Percentiles rank a stretch among this genome's conserved stretches.
Evolutionary conservation across 2,329 filamentous ascomycete genomes (phyloP).

Genomic region (Hymenotorrendiella dingleyae): DNA sequence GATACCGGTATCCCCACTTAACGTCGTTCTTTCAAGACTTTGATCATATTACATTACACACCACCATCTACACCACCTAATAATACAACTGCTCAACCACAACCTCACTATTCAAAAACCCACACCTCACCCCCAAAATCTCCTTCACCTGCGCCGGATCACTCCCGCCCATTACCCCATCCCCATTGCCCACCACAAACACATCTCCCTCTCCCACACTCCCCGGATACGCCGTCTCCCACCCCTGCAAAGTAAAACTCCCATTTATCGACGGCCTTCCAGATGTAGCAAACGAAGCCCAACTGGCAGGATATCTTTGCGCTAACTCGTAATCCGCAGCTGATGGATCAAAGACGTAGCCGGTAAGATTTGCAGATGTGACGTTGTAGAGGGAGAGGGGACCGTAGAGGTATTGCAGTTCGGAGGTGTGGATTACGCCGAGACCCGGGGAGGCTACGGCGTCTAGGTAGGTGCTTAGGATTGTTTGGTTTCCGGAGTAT

Average conservation of each 20-base stretch:
- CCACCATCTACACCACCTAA: conserved; percentile 4
- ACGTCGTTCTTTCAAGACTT: too few species aligned
- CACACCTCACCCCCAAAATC: conserved; percentile 42
- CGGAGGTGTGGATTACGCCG: conserved; percentile 45
- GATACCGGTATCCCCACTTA: too few species aligned
- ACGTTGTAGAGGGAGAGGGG: conserved; percentile 40
- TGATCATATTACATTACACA: not conserved
- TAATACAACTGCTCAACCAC: conserved; percentile 35
- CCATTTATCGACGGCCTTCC: conserved; percentile 32
- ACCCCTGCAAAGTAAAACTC: conserved; percentile 36
- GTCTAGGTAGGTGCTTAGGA: conserved; percentile 41
- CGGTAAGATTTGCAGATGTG: conserved; percentile 5
- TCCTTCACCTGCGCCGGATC: conserved; percentile 35
- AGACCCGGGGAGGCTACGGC: conserved; percentile 33
- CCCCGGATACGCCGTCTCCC: conserved; percentile 33
- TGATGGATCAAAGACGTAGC: conserved; percentile 31
- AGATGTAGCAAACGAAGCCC: conserved; percentile 40
- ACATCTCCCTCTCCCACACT: conserved; percentile 26
- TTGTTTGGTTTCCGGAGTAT: conserved; percentile 49
- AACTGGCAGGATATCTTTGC: conserved; percentile 38
- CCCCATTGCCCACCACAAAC: conserved; percentile 40
- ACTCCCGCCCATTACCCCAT: conserved; percentile 37
- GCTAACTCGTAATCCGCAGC: conserved; percentile 36
- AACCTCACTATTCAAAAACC: conserved; percentile 45
- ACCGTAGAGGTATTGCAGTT: conserved; percentile 47